A percentile compares a stretch with the other conserved stretches of the same genome.
Evolutionary conservation across 2,329 filamentous ascomycete genomes (phyloP).

Genomic region (Microdochium nivale): DNA sequence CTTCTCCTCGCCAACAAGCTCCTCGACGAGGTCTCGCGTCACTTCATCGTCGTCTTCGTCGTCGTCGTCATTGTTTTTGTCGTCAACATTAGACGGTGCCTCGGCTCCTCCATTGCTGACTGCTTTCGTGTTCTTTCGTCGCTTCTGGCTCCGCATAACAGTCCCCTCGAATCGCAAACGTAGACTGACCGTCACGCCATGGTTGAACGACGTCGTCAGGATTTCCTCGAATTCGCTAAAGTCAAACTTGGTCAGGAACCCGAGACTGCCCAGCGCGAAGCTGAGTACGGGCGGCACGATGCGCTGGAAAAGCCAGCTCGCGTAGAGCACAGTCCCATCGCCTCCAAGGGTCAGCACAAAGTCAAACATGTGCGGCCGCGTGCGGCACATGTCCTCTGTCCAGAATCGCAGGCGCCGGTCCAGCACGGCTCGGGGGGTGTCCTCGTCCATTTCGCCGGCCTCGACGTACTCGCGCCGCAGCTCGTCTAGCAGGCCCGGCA

Average conservation of each 20-base stretch:
- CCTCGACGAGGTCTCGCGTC: slow-evolving; percentile 70
- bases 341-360: slow-evolving; percentile 88
- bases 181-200: slow-evolving; percentile 83
- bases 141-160: slow-evolving; percentile 69
- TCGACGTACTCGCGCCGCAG: slow-evolving; percentile 35
- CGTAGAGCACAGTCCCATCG: slow-evolving; percentile 94
- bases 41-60: slow-evolving; percentile 28
- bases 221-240: slow-evolving; percentile 66
- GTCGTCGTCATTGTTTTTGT: slow-evolving; percentile 13
- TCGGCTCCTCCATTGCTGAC: slow-evolving; percentile 6
- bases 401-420: slow-evolving; percentile 65
- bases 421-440: slow-evolving; percentile 25
- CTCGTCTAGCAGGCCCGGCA: slow-evolving; percentile 56
- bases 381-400: slow-evolving; percentile 69
- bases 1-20: slow-evolving; percentile 77
- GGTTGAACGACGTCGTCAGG: slow-evolving; percentile 62
- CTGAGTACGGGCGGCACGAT: slow-evolving; percentile 90
- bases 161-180: slow-evolving; percentile 87
- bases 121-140: slow-evolving; percentile 21
- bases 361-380: slow-evolving; percentile 80
- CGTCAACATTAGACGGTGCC: background rate
- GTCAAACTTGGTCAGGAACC: slow-evolving; percentile 95
- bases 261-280: slow-evolving; percentile 83
- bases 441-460: slow-evolving; percentile 21
- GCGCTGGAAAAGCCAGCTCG: slow-evolving; percentile 93